These are phyloP conservation scores for Neopestalotiopsis rosae DNA, from an alignment of 2,329 filamentous ascomycete species.

Conservation along the genomic window DNA sequence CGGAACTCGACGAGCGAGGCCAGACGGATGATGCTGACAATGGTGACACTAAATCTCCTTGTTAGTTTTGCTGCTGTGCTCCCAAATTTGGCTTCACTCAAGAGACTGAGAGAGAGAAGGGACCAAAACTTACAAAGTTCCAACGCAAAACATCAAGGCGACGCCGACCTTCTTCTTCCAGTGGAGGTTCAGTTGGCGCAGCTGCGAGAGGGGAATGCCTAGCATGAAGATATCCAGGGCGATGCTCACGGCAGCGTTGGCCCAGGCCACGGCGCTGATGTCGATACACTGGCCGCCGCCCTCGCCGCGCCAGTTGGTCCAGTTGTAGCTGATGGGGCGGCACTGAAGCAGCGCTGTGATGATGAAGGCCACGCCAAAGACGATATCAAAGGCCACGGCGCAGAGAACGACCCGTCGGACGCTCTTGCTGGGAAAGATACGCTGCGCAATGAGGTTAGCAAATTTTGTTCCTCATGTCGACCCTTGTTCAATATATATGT, in stretches of 20 bases:
- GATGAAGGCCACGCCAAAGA: constrained; percentile 30
- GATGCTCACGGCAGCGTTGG: constrained; percentile 46
- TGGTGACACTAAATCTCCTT: constrained; percentile 29
- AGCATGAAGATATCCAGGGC: constrained; percentile 47
- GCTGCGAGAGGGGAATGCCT: constrained; percentile 47
- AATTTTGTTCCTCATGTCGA: background rate
- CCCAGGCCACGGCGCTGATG: constrained; percentile 42
- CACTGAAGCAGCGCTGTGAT: constrained; percentile 38
- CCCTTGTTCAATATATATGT: background rate
- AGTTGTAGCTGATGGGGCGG: constrained; percentile 40
- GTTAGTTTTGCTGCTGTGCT: background rate
- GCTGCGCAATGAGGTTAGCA: constrained; percentile 16
- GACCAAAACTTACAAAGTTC: constrained; percentile 37
- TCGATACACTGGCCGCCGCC: constrained; percentile 31
- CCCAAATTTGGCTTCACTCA: constrained; percentile 15
- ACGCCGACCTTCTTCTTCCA: constrained; percentile 55
- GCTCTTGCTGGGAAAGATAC: constrained; percentile 37
- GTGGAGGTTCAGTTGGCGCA: constrained; percentile 45
- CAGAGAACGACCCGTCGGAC: constrained; percentile 24
- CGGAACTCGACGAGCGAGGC: constrained; percentile 35
- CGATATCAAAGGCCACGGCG: constrained; percentile 29
- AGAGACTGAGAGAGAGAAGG: background rate
- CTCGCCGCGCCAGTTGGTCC: constrained; percentile 43
- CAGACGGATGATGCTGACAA: constrained; percentile 39
- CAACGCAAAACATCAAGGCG: constrained; percentile 52